A percentile compares a stretch with the other conserved stretches of the same genome.
These are phyloP conservation scores for Phanerodontia chrysosporium DNA, from an alignment of 768 basidiomycete genomes.

Conservation along the genomic window DNA sequence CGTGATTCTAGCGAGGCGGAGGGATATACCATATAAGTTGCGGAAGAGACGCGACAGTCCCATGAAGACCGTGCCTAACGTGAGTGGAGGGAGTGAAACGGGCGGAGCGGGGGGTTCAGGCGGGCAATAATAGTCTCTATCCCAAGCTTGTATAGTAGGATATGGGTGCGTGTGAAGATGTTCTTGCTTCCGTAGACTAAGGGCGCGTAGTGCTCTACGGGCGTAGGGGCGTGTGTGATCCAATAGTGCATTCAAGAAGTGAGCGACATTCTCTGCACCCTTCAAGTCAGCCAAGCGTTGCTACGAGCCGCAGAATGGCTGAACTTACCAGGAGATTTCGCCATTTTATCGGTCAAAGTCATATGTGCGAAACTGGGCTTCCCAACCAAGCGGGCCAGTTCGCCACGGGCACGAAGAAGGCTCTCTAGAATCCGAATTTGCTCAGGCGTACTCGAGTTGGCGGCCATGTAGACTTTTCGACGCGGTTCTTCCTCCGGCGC, in stretches of 20 bases:
- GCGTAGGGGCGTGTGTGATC: slow-evolving; percentile 80
- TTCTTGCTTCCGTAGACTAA: slow-evolving; percentile 68
- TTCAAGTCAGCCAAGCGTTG: neutral
- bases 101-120: slow-evolving; percentile 74
- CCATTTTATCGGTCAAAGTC: slow-evolving; percentile 94
- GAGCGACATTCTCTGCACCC: slow-evolving; percentile 70
- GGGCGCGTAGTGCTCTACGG: slow-evolving; percentile 61
- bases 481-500: slow-evolving; percentile 83
- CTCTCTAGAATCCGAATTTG: slow-evolving; percentile 76
- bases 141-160: slow-evolving; percentile 89
- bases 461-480: slow-evolving; percentile 75
- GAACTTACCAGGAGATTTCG: slow-evolving; percentile 76
- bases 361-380: slow-evolving; percentile 83
- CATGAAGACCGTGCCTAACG: slow-evolving; percentile 87
- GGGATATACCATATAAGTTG: slow-evolving; percentile 80
- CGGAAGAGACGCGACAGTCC: slow-evolving; percentile 88
- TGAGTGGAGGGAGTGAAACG: slow-evolving; percentile 67
- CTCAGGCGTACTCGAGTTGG: slow-evolving; percentile 69
- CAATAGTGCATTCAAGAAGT: slow-evolving; percentile 80
- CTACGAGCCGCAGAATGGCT: too few relatives aligned
- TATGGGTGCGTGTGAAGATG: slow-evolving; percentile 55
- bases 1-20: slow-evolving; percentile 63
- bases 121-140: slow-evolving; percentile 90
- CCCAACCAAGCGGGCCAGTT: slow-evolving; percentile 82
- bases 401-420: slow-evolving; percentile 71